A percentile compares a stretch with the other conserved stretches of the same genome.
phyloP scores from a whole-genome alignment of 2,329 filamentous ascomycete genomes.

The Fusarium redolens region DNA sequence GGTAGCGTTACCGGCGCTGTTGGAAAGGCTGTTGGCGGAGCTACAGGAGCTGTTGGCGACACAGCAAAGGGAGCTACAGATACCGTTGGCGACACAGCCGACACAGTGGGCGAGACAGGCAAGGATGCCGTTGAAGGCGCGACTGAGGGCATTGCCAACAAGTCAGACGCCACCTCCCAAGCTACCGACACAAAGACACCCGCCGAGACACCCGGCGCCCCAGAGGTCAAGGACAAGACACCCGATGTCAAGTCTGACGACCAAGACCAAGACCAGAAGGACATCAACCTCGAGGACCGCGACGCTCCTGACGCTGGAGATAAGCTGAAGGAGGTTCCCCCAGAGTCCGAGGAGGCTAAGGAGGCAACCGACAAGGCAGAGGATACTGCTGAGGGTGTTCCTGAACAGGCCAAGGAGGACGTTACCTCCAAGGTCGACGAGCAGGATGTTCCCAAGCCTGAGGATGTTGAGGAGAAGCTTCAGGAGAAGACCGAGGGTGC shows the following conservation, averaged over 20 bases:
- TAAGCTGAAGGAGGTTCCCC: constrained; percentile 29
- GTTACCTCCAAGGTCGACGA: constrained; percentile 29
- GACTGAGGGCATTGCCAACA: constrained; percentile 35
- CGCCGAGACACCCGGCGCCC: constrained; percentile 31
- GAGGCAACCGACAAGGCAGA: constrained; percentile 25
- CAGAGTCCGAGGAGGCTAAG: constrained; percentile 27
- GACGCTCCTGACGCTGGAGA: constrained; percentile 34
- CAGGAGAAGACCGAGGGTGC: constrained; percentile 28
- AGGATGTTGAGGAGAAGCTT: constrained; percentile 22
- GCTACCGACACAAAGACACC: constrained; percentile 30
- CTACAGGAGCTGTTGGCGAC: constrained; percentile 20
- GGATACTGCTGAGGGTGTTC: constrained; percentile 30
- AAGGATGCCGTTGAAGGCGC: constrained; percentile 25
- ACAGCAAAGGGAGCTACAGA: constrained; percentile 1
- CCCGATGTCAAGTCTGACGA: constrained; percentile 21
- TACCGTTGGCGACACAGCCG: constrained; percentile 13
- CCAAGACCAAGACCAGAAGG: constrained; percentile 22
- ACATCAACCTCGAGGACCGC: constrained; percentile 33
- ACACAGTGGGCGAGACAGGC: constrained; percentile 1
- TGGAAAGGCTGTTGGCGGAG: constrained; percentile 12
- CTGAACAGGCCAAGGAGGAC: constrained; percentile 26
- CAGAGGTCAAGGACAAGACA: constrained; percentile 20
- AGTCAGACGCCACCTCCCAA: constrained; percentile 26
- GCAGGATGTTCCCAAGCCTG: constrained; percentile 27
- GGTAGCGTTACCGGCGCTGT: constrained; percentile 21